Evolutionary conservation across 495 filamentous ascomycete species (phyloP), one percentile per base, ranked within the genome.

Genomic region (Penicillium silybi): DNA sequence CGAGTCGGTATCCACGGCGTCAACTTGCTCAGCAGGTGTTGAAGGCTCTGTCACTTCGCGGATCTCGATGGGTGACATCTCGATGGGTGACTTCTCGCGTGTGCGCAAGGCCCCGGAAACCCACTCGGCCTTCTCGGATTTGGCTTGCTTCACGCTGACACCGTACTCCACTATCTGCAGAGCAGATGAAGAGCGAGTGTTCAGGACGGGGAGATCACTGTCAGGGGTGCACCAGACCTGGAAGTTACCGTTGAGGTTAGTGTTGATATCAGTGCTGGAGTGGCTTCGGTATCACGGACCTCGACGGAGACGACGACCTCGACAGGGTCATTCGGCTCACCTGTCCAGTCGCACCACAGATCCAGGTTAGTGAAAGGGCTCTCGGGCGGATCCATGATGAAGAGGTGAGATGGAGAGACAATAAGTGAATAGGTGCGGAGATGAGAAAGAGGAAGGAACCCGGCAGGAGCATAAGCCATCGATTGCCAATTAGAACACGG

Each of bases 301-400:
- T 73, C 68, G 15, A 73, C 43, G 3, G 56, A 48, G 4, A 75
- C 57, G 26, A 43, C 59, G 40, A 70, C 44, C 10, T 60, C 51
- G n/a, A 67, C 69, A 9, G 58, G 57, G 11, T 66, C 54, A 1
- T 46, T 29, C 9, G 53, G 52, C 6, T 66, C 57, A 4, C 67
- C 70, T 44, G 46, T 56, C 72, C 72, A 75, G 15, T 62, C 58
- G 11, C 64, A 65, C 40, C 50, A 62, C 15, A 75, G 25, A 20
- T 72, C 69, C 7, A 72, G 57, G 25, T 72, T 63, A 39, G 50
- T 63, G 45, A 69, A 62, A 6, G 47, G 48, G 32, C 23, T 46
- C 15, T 48, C 44, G 17, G 41, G 46, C 29, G 45, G 27, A 27
- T 50, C 50, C 56, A 57, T 59, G 35, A 35, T 53, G 54, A 18